These are phyloP conservation scores for Wickerhamiella nectarea DNA, from an alignment of 805 yeast genomes.

Conservation along the genomic window DNA sequence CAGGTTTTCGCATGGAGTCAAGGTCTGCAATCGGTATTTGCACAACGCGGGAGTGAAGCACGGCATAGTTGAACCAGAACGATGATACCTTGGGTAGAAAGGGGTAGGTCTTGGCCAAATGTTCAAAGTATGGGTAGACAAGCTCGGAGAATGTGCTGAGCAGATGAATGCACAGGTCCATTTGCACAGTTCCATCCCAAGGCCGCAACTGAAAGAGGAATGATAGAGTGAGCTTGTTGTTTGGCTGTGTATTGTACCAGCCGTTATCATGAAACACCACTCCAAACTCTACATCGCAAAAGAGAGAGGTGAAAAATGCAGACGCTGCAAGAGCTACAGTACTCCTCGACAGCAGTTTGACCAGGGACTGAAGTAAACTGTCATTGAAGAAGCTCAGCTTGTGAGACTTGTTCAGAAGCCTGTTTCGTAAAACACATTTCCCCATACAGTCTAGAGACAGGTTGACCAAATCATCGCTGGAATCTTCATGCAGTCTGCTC, in stretches of 20 bases:
- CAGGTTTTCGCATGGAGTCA: constrained; percentile 27
- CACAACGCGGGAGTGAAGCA: constrained; percentile 47
- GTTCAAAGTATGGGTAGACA: constrained; percentile 44
- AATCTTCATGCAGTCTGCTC: constrained; percentile 47
- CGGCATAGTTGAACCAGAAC: constrained; percentile 68
- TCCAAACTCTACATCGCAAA: constrained; percentile 32
- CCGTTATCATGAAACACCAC: constrained; percentile 23
- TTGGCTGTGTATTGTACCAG: constrained; percentile 28
- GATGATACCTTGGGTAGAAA: constrained; percentile 71
- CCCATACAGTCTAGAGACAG: constrained; percentile 37
- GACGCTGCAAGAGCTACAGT: constrained; percentile 28
- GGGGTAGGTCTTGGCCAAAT: constrained; percentile 23
- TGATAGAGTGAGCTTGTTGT: constrained; percentile 55
- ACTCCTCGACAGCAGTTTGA: constrained; percentile 36
- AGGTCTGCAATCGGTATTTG: constrained; percentile 39
- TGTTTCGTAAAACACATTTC: constrained; percentile 42
- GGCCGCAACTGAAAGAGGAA: constrained; percentile 59
- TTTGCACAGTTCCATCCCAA: constrained; percentile 59
- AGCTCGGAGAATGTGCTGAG: constrained; percentile 51
- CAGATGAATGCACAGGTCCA: constrained; percentile 38
- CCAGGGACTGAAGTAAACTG: constrained; percentile 46
- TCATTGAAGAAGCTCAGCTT: constrained; percentile 72
- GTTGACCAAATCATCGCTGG: constrained; percentile 28
- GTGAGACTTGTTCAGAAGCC: constrained; percentile 46
- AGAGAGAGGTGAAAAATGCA: constrained; percentile 36